Conservation (phyloP, 1,284 basidiomycete species). For the Cryptococcus sp. region DNA sequence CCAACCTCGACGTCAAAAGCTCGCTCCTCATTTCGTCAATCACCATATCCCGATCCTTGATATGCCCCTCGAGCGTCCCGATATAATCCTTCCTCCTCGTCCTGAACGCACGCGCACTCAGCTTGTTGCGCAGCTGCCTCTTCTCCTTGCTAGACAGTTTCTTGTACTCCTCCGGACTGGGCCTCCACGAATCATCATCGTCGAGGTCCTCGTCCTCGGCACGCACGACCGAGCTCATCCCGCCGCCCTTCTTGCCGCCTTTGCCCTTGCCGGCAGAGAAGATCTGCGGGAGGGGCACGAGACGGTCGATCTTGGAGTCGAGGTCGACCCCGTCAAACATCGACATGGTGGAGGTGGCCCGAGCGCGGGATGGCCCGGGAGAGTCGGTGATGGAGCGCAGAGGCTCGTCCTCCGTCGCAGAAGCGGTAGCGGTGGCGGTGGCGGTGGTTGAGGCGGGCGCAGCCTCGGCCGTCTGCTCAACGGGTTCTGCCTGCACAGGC, state of each 20-base stretch:
- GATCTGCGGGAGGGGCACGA: slow-evolving; percentile 45
- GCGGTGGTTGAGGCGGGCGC: slow-evolving; percentile 2
- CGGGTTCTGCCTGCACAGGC: not conserved
- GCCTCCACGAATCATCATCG: slow-evolving; percentile 51
- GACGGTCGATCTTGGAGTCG: slow-evolving; percentile 38
- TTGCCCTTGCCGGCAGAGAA: slow-evolving; percentile 50
- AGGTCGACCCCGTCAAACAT: slow-evolving; percentile 11
- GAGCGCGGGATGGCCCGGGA: not conserved
- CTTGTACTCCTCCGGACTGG: slow-evolving; percentile 81
- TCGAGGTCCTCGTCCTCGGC: slow-evolving; percentile 48
- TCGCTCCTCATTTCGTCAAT: slow-evolving; percentile 85
- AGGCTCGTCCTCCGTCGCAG: slow-evolving; percentile 27
- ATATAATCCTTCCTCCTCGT: slow-evolving; percentile 95
- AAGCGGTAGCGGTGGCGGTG: not conserved
- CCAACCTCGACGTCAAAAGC: slow-evolving; percentile 69
- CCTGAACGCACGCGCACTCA: slow-evolving; percentile 90
- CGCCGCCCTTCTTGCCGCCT: slow-evolving; percentile 51
- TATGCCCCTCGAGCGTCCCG: slow-evolving; percentile 84
- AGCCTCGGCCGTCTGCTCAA: not conserved
- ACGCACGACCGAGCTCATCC: slow-evolving; percentile 50
- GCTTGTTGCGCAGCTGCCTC: slow-evolving; percentile 93
- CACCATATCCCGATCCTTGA: slow-evolving; percentile 84
- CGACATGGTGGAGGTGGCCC: slow-evolving; percentile 13
- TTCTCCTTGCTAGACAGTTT: slow-evolving; percentile 96
- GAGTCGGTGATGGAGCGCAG: slow-evolving; percentile 33